Conservation (phyloP, 2,329 filamentous ascomycete species). For the Beauveria varroae region DNA sequence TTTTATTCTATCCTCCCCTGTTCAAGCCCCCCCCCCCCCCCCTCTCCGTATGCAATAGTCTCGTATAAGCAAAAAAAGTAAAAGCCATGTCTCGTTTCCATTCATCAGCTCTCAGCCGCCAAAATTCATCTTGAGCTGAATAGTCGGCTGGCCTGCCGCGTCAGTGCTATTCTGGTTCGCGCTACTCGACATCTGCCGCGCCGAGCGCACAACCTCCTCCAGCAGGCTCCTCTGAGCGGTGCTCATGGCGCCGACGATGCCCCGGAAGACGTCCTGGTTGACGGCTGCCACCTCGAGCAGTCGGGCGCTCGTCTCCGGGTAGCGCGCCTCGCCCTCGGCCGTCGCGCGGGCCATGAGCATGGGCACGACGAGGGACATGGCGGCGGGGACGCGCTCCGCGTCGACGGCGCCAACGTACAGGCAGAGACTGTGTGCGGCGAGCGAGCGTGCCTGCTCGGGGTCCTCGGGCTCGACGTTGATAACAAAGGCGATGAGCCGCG, state of each 20-base stretch:
- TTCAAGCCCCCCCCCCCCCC: background rate
- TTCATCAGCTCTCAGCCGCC: conserved; percentile 30
- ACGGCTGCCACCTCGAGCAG: conserved; percentile 74
- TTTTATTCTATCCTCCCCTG: background rate
- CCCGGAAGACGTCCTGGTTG: conserved; percentile 66
- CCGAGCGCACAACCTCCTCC: conserved; percentile 70
- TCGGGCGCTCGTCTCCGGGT: conserved; percentile 66
- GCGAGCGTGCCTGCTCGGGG: conserved; percentile 63
- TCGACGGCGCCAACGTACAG: conserved; percentile 53
- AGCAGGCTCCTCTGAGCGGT: conserved; percentile 66
- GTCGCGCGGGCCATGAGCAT: conserved; percentile 66
- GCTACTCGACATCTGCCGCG: conserved; percentile 39
- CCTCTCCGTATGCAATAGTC: background rate
- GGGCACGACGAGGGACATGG: conserved; percentile 70
- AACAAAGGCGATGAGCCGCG: conserved; percentile 69
- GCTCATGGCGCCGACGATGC: conserved; percentile 63
- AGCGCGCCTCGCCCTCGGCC: conserved; percentile 51
- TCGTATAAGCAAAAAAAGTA: background rate
- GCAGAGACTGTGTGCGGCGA: conserved; percentile 68
- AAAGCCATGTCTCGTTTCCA: background rate
- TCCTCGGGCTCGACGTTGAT: conserved; percentile 65
- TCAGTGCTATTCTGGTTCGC: conserved; percentile 31
- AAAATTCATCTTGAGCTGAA: conserved; percentile 95
- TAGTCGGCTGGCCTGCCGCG: conserved; percentile 61
- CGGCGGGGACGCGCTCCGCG: conserved; percentile 43